Evolutionary conservation across 208 protist genomes (phyloP), one percentile per base, ranked within the genome.

Genomic region (Acanthamoeba lenticulata): DNA sequence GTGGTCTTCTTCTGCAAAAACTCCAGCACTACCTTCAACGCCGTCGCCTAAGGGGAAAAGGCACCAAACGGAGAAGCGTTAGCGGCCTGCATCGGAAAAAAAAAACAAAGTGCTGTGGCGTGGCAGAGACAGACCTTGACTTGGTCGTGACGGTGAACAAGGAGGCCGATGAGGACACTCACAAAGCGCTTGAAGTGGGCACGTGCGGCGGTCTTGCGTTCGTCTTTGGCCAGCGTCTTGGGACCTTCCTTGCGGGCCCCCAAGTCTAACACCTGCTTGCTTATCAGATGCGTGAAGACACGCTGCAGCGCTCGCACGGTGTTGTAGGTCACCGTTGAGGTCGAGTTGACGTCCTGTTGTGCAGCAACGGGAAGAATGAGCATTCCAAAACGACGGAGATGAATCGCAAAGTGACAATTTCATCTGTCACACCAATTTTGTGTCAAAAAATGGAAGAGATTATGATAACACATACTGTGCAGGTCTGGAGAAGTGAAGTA

Each of bases 71-170:
- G n/a, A n/a, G n/a, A n/a, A n/a, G n/a, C n/a, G n/a, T n/a, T n/a
- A n/a, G n/a, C n/a, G n/a, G n/a, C 4, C 3, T 3, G 49, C 42
- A 5, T 21, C 79, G 55, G 7, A 15, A 9, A 62, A 27, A 47
- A 52, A 2, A n/a, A n/a, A n/a, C n/a, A n/a, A n/a, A 81, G 69
- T 29, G 24, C 7, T n/a, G 42, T 4, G 79, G 27, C 7, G 15
- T 81, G 27, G 21, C n/a, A 6, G 6, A 74, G 0, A 52, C 52
- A 47, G 27, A 92, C 86, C 86, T 74, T 65, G 42, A 92, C 47
- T 74, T 92, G 86, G n/a, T 92, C 55, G 62, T 92, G 86, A 9
- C 60, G 86, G 27, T 92, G 86, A 36, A 40, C 4, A 34, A 77
- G 44, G 4, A 92, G 86, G 29, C 34, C 11, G 86, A 92, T 2